Evolutionary conservation across 2,329 filamentous ascomycete genomes (phyloP).

Genomic region (Aspergillus pseudoterreus): DNA sequence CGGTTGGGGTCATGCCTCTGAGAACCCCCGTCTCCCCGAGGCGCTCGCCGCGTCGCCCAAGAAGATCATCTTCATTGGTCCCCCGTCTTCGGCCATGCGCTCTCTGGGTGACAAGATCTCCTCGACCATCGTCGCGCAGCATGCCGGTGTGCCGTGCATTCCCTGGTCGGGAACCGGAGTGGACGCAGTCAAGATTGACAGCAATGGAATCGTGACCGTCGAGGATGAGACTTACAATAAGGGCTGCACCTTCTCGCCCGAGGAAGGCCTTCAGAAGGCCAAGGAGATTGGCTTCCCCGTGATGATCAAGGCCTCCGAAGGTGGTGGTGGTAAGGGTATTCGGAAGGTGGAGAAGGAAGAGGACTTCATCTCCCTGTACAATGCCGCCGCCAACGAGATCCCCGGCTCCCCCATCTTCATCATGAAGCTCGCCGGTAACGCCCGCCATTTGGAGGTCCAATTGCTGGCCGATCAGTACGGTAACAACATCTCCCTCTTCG

Average conservation of each 20-base stretch:
- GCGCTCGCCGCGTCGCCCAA: constrained; percentile 93
- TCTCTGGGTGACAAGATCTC: constrained; percentile 99
- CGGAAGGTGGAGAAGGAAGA: constrained; percentile 87
- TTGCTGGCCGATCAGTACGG: constrained; percentile 97
- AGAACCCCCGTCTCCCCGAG: constrained; percentile 97
- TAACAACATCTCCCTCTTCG: constrained; percentile 98
- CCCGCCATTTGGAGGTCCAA: constrained; percentile 95
- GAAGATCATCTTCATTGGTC: constrained; percentile 98
- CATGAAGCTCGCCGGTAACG: constrained; percentile 98
- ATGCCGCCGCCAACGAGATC: constrained; percentile 94
- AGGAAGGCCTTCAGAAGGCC: constrained; percentile 85
- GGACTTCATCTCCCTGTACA: constrained; percentile 82
- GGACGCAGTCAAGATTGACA: constrained; percentile 72
- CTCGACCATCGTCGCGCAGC: constrained; percentile 97
- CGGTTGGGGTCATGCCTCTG: constrained; percentile 97
- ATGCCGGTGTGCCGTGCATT: constrained; percentile 93
- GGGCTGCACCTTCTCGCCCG: constrained; percentile 83
- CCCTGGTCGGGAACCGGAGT: constrained; percentile 99
- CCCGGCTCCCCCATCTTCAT: constrained; percentile 99
- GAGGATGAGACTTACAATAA: constrained; percentile 78
- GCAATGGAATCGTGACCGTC: constrained; percentile 86
- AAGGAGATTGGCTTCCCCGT: constrained; percentile 94
- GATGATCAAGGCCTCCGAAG: constrained; percentile 99
- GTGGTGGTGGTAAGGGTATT: constrained; percentile 98
- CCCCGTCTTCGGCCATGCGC: constrained; percentile 96